Base-by-base conservation (phyloP, 441 rosid genomes). In the Cnidoscolus chayamansa region DNA sequence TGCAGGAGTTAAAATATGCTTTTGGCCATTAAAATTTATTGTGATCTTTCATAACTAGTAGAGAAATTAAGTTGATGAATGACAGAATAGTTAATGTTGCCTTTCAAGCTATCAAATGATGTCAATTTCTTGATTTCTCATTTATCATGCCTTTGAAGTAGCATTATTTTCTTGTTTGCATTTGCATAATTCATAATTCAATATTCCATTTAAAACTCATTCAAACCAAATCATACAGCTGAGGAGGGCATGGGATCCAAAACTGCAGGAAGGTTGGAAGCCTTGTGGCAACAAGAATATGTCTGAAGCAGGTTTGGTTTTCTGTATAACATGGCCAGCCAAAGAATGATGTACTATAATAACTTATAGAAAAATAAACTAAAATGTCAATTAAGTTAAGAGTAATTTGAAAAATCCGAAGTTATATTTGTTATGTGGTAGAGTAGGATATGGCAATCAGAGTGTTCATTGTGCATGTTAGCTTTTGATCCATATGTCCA, bases 181-280 rank as follows among this genome's bases (percentile, higher is more conserved):
- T 3, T 54, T 7, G 20, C 51, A 47, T 77, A 10, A 70, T 63
- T 69, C 6, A 1, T 67, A 10, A 70, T 63, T 69, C 6, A 1
- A 53, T 4, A 9, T n/a, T 17, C 50, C 13, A 17, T 65, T 54
- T 31, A 48, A 50, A 72, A 55, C 70, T 56, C 64, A 82, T 59
- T 54, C 60, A 68, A 73, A 67, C 59, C 72, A 51, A 77, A 77
- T 77, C 67, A 58, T 88, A 85, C 87, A 94, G 98, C 73, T 94
- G 88, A 80, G 78, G 82, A 53, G 73, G 69, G 82, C 87, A 40
- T 94, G 98, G 99, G 83, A 85, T 73, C 86, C 82, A 71, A 87
- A 83, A 74, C 54, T 71, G 30, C 85, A 67, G 72, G 84, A 79
- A 74, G 72, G 74, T 62, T 94, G 98, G 99, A 86, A 83, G 81